These are phyloP conservation scores for Solanum acaule DNA, from an alignment of 257 asterid species.

Conservation along the genomic window DNA sequence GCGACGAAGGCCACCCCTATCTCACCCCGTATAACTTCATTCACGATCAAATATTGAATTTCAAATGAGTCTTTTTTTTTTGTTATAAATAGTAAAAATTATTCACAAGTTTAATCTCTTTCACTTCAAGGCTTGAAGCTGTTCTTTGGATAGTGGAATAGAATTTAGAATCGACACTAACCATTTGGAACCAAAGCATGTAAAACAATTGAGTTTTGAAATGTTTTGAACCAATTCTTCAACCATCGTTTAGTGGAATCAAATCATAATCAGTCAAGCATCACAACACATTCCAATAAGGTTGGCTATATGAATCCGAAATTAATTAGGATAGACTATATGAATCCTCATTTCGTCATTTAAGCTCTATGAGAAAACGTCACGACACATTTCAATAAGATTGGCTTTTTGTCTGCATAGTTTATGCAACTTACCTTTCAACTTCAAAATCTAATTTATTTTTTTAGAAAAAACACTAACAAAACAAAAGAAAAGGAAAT, in stretches of 20 bases:
- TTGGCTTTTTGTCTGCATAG: background rate
- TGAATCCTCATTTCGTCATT: no score
- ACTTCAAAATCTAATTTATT: background rate
- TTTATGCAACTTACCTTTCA: background rate
- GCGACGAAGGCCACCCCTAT: no score
- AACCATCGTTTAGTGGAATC: background rate
- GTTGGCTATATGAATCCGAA: no score
- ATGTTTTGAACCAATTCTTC: background rate
- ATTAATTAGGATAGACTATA: no score
- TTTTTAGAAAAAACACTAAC: background rate
- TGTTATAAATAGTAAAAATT: no score
- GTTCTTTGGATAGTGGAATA: background rate
- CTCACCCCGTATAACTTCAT: no score
- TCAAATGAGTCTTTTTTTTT: no score
- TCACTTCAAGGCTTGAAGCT: background rate
- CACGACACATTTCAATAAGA: background rate
- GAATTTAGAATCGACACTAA: background rate
- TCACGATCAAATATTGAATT: no score
- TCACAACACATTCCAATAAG: no score
- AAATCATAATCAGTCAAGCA: no score
- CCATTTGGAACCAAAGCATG: background rate
- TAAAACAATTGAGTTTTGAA: background rate
- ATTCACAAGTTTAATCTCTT: background rate
- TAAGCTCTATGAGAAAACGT: background rate
- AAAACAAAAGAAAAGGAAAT: background rate